phyloP scores from a whole-genome alignment of 495 filamentous ascomycete genomes.

The Xylaria sp. region DNA sequence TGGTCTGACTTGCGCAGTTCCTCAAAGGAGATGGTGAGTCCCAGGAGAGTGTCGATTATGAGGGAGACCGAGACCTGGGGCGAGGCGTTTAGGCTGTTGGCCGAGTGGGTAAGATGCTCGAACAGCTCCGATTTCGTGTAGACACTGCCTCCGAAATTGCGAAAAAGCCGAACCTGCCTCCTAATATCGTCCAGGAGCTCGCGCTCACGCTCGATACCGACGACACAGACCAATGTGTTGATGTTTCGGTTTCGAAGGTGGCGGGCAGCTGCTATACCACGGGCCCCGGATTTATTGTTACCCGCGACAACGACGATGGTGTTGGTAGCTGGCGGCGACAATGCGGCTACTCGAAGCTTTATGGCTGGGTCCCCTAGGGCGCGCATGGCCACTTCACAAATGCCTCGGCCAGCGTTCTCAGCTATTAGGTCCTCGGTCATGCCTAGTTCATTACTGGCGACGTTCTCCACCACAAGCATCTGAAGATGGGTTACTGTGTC shows the following conservation, averaged over 20 bases:
- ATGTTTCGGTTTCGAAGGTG: constrained; percentile 83
- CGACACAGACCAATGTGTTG: constrained; percentile 80
- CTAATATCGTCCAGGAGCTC: constrained; percentile 73
- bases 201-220: constrained; percentile 72
- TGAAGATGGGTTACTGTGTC: constrained; percentile 83
- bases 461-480: constrained; percentile 89
- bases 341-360: constrained; percentile 52
- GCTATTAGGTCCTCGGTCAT: constrained; percentile 88
- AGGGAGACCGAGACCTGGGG: constrained; percentile 65
- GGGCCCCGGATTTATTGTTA: constrained; percentile 83
- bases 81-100: constrained; percentile 41
- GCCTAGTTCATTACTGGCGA: constrained; percentile 81
- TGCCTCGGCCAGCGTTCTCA: constrained; percentile 87
- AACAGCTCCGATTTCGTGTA: constrained; percentile 62
- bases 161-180: constrained; percentile 77
- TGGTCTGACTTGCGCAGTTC: constrained; percentile 83
- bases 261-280: constrained; percentile 84
- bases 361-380: constrained; percentile 64
- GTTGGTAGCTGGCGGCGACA: constrained; percentile 49
- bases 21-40: constrained; percentile 82
- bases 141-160: constrained; percentile 76
- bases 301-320: constrained; percentile 85
- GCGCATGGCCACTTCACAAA: constrained; percentile 79
- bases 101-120: constrained; percentile 49
- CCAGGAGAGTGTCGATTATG: constrained; percentile 88